Evolutionary conservation across 352 stramenopile genomes (phyloP).

Genomic region (Plasmopara viticola): DNA sequence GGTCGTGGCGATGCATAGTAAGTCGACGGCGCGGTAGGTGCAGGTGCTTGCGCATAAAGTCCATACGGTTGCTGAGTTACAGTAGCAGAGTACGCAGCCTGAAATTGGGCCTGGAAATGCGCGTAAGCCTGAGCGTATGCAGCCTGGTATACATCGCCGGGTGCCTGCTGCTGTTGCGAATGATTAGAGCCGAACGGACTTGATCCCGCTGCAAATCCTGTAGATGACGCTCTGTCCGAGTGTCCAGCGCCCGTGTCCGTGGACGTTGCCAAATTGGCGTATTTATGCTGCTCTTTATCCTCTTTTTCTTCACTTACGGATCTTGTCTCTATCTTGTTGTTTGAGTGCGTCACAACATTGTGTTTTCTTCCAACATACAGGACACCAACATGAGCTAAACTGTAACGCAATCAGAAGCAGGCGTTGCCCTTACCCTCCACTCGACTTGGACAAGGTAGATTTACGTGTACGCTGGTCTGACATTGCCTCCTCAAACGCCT

Average conservation of each 20-base stretch:
- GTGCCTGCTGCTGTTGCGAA: slow-evolving; percentile 16
- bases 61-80: slow-evolving; percentile 16
- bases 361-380: slow-evolving; percentile 19
- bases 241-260: slow-evolving; percentile 3
- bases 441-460: slow-evolving; percentile 9
- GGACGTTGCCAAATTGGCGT: neutral
- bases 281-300: slow-evolving; percentile 4
- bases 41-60: slow-evolving; percentile 10
- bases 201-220: slow-evolving; percentile 9
- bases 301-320: slow-evolving; percentile 4
- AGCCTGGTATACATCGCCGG: slow-evolving; percentile 48
- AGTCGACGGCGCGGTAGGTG: slow-evolving; percentile 16
- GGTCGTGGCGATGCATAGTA: slow-evolving; percentile 22
- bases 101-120: slow-evolving; percentile 52
- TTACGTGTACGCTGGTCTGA: slow-evolving; percentile 31
- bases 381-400: neutral
- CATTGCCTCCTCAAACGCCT: slow-evolving; percentile 73
- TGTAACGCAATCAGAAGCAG: slow-evolving; percentile 1
- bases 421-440: slow-evolving; percentile 8
- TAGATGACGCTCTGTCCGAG: slow-evolving; percentile 7
- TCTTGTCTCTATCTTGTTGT: slow-evolving; percentile 19
- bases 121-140: slow-evolving; percentile 68
- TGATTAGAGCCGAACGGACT: slow-evolving; percentile 10
- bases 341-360: slow-evolving; percentile 4
- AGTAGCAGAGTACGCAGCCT: slow-evolving; percentile 28